phyloP scores from a whole-genome alignment of 2,329 filamentous ascomycete genomes.

The Aspergillus bombycis region DNA sequence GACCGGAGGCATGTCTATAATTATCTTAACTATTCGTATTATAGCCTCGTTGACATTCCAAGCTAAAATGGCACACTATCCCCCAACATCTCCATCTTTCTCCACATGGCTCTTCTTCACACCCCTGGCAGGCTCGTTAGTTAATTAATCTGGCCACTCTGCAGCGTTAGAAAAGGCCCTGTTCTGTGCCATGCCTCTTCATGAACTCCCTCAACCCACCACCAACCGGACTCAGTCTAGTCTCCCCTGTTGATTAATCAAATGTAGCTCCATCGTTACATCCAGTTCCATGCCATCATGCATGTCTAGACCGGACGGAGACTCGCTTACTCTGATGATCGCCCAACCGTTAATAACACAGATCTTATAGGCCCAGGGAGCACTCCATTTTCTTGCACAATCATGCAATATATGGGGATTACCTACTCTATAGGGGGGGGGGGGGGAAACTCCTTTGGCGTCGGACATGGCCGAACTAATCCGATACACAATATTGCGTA shows the following conservation, averaged over 20 bases:
- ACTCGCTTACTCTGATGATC: not conserved
- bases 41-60: not conserved
- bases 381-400: not conserved
- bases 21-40: not conserved
- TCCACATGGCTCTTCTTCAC: conserved; percentile 1
- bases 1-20: not conserved
- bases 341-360: not conserved
- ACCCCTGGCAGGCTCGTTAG: not conserved
- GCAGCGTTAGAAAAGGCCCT: not conserved
- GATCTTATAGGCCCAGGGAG: conserved; percentile 1
- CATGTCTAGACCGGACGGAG: not conserved
- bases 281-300: not conserved
- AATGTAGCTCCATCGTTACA: not conserved
- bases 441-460: not conserved
- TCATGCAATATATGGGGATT: not conserved
- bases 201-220: not conserved
- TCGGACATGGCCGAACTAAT: not conserved
- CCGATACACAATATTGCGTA: not conserved
- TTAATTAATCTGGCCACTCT: not conserved
- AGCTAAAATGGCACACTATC: conserved; percentile 1
- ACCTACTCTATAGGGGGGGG: not conserved
- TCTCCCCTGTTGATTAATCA: not conserved
- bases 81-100: not conserved
- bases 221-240: not conserved
- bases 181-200: not conserved